Conservation (phyloP, 2,329 filamentous ascomycete species). For the Neoarthrinium moseri region DNA sequence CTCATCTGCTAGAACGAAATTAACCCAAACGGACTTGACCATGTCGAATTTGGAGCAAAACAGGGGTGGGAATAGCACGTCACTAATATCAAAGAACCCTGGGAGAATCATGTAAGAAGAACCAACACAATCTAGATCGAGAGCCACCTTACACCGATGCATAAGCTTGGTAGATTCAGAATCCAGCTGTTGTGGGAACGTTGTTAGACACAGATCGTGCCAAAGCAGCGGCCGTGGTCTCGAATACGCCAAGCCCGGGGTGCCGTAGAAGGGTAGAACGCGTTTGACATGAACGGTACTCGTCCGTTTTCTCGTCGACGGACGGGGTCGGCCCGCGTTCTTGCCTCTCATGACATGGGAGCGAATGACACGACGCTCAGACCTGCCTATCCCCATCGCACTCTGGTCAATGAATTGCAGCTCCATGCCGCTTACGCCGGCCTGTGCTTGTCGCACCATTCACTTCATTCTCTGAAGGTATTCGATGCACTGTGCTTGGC, state of each 20-base stretch:
- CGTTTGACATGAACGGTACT: background rate
- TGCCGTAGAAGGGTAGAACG: background rate
- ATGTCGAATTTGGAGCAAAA: background rate
- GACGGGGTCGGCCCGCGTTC: background rate
- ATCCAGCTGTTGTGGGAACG: constrained; percentile 5
- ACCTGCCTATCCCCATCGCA: background rate
- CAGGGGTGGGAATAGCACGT: background rate
- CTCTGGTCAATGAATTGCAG: constrained; percentile 7
- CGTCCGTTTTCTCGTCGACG: background rate
- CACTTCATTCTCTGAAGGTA: too few species aligned
- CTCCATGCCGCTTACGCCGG: too few species aligned
- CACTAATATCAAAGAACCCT: constrained; percentile 1
- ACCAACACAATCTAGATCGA: background rate
- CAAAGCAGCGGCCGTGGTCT: background rate
- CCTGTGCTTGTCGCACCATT: too few species aligned
- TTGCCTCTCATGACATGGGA: background rate
- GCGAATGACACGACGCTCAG: background rate
- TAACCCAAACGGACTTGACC: background rate
- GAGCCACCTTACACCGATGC: constrained; percentile 1
- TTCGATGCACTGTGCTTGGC: too few species aligned
- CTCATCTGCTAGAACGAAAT: background rate
- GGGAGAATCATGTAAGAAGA: background rate
- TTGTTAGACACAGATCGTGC: constrained; percentile 3
- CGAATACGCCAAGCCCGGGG: background rate
- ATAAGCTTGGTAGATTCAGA: constrained; percentile 3